Base-by-base conservation (phyloP, 202 grass and related monocot species). In the Eragrostis tef region DNA sequence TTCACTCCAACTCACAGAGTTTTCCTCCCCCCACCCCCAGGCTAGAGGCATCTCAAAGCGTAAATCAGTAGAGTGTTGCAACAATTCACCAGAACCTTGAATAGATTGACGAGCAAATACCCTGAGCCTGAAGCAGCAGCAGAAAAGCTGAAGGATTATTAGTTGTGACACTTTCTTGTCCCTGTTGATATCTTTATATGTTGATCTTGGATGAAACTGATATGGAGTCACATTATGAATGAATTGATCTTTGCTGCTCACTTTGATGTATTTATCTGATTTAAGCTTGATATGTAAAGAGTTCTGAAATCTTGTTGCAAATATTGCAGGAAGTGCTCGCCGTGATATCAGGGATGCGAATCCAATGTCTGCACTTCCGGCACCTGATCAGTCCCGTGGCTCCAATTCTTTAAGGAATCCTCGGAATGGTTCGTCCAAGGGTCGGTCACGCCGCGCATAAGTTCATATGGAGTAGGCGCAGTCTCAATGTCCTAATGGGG, bases 301-400 rank as follows among this genome's bases (percentile, higher is more conserved):
- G 29, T 74, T 73, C 16, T 16, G 43, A 46, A 34, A 78, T 74
- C 19, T 71, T 0, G 10, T n/a, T 56, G 4, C 39, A 56, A 74
- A 70, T 70, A 70, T 70, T 42, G 74, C 74, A 83, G 79, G 88
- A 70, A 80, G 12, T 67, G 44, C 31, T 56, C 47, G 7, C 41
- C 13, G 69, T 54, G 20, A 15, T 29, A 26, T 43, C 69, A 75
- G 11, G 63, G 74, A 54, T 64, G 74, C 10, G 12, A 73, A 75
- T 74, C 44, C 54, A 67, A 80, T 49, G 62, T 45, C 21, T 80
- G 45, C n/a, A 6, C 89, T 91, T 85, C 78, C 89, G 19, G 81
- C 81, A 47, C 66, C 81, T 59, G 9, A 60, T 67, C 85, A 43
- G 78, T 68, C 39, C 60, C 46, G 12, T 78, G 67, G 72, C 50